Conservation (phyloP, 2,329 filamentous ascomycete genomes). For the Fusarium heterosporum region DNA sequence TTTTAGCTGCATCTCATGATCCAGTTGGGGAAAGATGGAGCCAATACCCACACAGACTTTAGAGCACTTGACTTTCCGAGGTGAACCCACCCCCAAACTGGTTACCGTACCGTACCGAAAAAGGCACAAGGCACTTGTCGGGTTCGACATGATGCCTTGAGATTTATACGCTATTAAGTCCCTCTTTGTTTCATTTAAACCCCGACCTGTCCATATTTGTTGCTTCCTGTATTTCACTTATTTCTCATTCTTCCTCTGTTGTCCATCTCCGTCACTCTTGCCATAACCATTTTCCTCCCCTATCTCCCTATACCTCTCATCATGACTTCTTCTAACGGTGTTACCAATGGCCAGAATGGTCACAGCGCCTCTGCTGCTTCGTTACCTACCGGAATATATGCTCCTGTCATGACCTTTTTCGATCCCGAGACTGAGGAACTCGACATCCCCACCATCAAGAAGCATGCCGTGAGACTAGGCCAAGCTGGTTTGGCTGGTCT, state of each 20-base stretch:
- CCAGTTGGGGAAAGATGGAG: slow-evolving; percentile 42
- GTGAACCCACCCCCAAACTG: slow-evolving; percentile 47
- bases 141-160: slow-evolving; percentile 31
- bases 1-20: slow-evolving; percentile 25
- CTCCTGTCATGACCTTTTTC: slow-evolving; percentile 93
- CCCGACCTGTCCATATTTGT: slow-evolving; percentile 19
- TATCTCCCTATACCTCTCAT: slow-evolving; percentile 18
- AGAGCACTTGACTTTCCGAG: slow-evolving; percentile 45
- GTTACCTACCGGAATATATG: slow-evolving; percentile 85
- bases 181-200: slow-evolving; percentile 35
- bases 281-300: neutral
- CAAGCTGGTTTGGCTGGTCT: slow-evolving; percentile 83
- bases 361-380: slow-evolving; percentile 58
- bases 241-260: slow-evolving; percentile 16
- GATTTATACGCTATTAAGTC: slow-evolving; percentile 43
- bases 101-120: slow-evolving; percentile 26
- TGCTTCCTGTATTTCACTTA: slow-evolving; percentile 12
- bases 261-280: slow-evolving; percentile 1
- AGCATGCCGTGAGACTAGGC: slow-evolving; percentile 82
- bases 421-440: slow-evolving; percentile 85
- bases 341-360: slow-evolving; percentile 42
- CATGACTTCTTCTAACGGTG: slow-evolving; percentile 45
- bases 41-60: slow-evolving; percentile 43
- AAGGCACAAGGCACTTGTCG: slow-evolving; percentile 26
- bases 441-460: slow-evolving; percentile 82